Evolutionary conservation across 768 basidiomycete genomes (phyloP).

Genomic region (Mycena galopus): DNA sequence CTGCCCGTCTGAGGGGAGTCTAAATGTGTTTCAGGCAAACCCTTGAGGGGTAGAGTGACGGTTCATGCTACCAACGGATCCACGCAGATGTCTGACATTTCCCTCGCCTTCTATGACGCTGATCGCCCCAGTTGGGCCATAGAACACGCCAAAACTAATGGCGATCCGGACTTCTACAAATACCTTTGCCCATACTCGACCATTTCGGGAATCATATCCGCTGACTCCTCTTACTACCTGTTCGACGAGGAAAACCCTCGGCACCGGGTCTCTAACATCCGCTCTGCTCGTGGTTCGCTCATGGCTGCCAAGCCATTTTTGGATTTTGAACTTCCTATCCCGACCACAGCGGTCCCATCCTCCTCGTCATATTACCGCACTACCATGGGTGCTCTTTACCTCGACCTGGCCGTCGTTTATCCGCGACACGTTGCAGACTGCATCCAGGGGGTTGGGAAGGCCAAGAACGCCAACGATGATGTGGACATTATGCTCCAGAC

Average conservation of each 20-base stretch:
- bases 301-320: neutral
- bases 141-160: neutral
- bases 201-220: neutral
- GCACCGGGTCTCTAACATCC: neutral
- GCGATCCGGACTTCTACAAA: neutral
- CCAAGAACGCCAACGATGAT: neutral
- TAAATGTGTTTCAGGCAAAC: neutral
- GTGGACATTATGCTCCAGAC: neutral
- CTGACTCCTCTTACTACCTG: neutral
- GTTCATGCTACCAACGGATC: slow-evolving; percentile 10
- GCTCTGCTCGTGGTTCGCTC: neutral
- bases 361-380: slow-evolving; percentile 15
- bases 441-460: neutral
- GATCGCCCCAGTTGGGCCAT: neutral
- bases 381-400: neutral
- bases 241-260: neutral
- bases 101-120: neutral
- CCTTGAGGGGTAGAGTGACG: slow-evolving; percentile 6
- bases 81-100: neutral
- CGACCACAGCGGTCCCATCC: neutral
- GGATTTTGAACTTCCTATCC: slow-evolving; percentile 14
- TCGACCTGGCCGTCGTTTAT: neutral
- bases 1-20: neutral
- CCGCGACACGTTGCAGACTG: neutral
- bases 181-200: neutral